phyloP scores from a whole-genome alignment of 2,329 filamentous ascomycete species.

The Beauveria bassiana region DNA sequence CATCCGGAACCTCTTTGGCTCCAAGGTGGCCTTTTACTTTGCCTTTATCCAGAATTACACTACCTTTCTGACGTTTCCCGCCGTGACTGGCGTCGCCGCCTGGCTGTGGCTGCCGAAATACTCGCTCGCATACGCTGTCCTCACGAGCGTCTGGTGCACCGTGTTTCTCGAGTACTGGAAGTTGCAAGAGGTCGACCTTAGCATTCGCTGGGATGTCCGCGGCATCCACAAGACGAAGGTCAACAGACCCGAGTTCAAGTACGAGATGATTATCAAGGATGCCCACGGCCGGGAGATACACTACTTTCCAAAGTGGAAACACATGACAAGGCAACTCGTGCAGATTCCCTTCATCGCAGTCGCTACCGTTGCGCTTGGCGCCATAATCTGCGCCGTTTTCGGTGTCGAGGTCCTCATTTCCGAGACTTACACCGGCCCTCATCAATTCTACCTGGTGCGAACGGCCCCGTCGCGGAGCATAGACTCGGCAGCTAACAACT shows the following conservation, averaged over 20 bases:
- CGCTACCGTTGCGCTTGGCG: slow-evolving; percentile 51
- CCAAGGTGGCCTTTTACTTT: slow-evolving; percentile 70
- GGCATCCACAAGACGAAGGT: slow-evolving; percentile 60
- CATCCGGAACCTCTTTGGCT: slow-evolving; percentile 54
- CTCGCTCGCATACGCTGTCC: slow-evolving; percentile 59
- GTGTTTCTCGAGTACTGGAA: slow-evolving; percentile 78
- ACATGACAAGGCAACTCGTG: slow-evolving; percentile 56
- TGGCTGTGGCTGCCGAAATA: slow-evolving; percentile 64
- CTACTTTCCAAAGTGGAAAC: slow-evolving; percentile 57
- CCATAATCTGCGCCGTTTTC: slow-evolving; percentile 62
- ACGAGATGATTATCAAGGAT: slow-evolving; percentile 54
- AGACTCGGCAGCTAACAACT: neutral
- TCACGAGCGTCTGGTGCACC: slow-evolving; percentile 62
- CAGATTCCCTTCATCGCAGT: slow-evolving; percentile 61
- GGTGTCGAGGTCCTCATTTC: slow-evolving; percentile 69
- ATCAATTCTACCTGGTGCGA: slow-evolving; percentile 55
- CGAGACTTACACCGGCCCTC: slow-evolving; percentile 62
- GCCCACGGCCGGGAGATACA: slow-evolving; percentile 54
- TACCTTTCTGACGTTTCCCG: slow-evolving; percentile 61
- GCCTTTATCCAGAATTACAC: slow-evolving; percentile 76
- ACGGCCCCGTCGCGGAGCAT: neutral
- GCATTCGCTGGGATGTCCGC: slow-evolving; percentile 64
- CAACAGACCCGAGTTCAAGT: slow-evolving; percentile 56
- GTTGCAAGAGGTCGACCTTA: slow-evolving; percentile 62
- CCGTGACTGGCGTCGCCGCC: slow-evolving; percentile 57